Base-by-base conservation (phyloP, 805 yeast species). In the Maudiozyma saulgeensis region DNA sequence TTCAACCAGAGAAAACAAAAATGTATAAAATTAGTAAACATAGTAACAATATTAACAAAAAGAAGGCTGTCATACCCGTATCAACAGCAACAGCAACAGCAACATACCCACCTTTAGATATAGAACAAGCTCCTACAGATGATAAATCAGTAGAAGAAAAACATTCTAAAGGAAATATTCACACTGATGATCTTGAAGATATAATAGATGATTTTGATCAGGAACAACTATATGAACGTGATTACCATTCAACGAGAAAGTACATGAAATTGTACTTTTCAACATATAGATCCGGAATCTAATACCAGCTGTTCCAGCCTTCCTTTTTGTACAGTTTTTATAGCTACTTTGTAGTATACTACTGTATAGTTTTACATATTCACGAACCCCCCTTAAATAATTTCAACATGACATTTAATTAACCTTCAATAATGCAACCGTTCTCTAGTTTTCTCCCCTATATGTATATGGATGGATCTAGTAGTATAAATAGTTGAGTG, bases 151-250 rank as follows among this genome's bases (percentile, higher is more conserved):
- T 13, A 6, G 31, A 32, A 7, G 9, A 37, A 6, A 38, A 31
- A 32, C 2, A 12, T 13, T 19, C 15, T 12, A 16, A 11, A 5
- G 38, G 18, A 35, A 26, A 26, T 12, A 8, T 38, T n/a, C 25
- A 38, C 16, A 32, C 31, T 16, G 23, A 45, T 21, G 18, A 41
- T 21, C 25, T 37, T 7, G 19, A n/a, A 5, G 18, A 18, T 23
- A 40, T 9, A n/a, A 5, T 15, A 8, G 43, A 40, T 9, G 44
- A 41, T 31, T 41, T 42, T 13, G 43, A 47, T 21, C 26, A 18
- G 32, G 31, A 42, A 28, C 8, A 18, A 15, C 9, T 47, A 13
- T 47, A 47, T 16, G 49, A 47, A 47, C 26, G 28, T 40, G 49
- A 47, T 21, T 47, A 19, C 23, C 23, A 18, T 12, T 41, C 38